Evolutionary conservation across 139 green algal species (phyloP).

Genomic region (Chlorella sorokiniana): DNA sequence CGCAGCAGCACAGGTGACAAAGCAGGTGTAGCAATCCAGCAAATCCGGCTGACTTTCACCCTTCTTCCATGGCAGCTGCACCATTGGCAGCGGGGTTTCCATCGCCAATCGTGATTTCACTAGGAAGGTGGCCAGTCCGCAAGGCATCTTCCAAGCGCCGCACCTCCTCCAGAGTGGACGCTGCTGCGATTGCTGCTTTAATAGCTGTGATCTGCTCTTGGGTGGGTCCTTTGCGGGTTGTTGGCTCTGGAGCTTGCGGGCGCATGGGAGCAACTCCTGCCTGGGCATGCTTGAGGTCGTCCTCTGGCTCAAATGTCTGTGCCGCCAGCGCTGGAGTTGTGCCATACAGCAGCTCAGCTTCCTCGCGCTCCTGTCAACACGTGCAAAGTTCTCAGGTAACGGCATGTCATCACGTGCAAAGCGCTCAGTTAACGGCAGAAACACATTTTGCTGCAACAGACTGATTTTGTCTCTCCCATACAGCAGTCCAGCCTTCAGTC

Average conservation of each 20-base stretch:
- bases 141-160: constrained; percentile 83
- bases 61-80: constrained; percentile 34
- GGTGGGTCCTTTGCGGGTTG: constrained; percentile 57
- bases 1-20: too few relatives aligned
- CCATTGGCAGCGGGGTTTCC: constrained; percentile 11
- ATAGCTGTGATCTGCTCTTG: constrained; percentile 84
- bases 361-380: constrained; percentile 71
- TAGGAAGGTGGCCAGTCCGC: constrained; percentile 72
- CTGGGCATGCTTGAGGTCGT: constrained; percentile 56
- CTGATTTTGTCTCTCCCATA: too few relatives aligned
- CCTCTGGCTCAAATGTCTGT: constrained; percentile 75
- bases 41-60: constrained; percentile 21
- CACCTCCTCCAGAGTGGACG: constrained; percentile 90
- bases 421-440: too few relatives aligned
- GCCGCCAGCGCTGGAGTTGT: constrained; percentile 41
- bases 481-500: not conserved
- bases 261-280: constrained; percentile 24
- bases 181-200: constrained; percentile 89
- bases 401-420: not conserved
- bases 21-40: too few relatives aligned
- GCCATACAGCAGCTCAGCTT: constrained; percentile 67
- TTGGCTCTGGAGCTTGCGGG: constrained; percentile 22
- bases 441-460: too few relatives aligned
- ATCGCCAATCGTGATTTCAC: not conserved
- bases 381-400: not conserved